Percentiles rank a stretch among this genome's conserved stretches.
Evolutionary conservation across 108 stramenopile species (phyloP).

Genomic region (Schizochytrium sp.): DNA sequence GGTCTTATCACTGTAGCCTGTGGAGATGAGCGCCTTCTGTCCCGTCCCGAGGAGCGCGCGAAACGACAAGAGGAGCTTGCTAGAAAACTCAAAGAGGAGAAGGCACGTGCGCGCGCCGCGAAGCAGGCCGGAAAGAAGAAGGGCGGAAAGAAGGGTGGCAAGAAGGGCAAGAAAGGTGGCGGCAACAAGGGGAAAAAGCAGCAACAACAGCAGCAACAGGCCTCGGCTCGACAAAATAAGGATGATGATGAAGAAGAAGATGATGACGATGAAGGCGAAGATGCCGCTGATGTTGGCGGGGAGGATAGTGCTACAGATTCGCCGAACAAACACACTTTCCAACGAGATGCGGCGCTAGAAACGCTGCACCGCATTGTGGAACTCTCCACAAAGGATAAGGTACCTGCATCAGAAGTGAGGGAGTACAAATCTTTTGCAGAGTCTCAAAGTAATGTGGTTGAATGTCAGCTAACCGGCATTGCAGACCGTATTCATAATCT

Average conservation of each 20-base stretch:
- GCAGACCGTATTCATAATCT: slow-evolving; percentile 43
- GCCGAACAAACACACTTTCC: not conserved
- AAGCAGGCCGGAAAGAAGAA: slow-evolving; percentile 34
- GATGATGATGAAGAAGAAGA: slow-evolving; percentile 27
- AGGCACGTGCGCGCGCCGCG: not conserved
- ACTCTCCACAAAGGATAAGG: not conserved
- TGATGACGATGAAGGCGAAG: slow-evolving; percentile 24
- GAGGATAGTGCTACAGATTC: not conserved
- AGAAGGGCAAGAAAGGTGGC: slow-evolving; percentile 28
- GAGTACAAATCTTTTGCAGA: slow-evolving; percentile 57
- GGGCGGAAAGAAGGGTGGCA: slow-evolving; percentile 24
- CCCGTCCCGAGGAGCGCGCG: not conserved
- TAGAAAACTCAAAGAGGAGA: not conserved
- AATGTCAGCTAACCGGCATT: slow-evolving; percentile 23
- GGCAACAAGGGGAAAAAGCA: slow-evolving; percentile 51
- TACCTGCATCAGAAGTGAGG: not conserved
- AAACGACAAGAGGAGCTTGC: not conserved
- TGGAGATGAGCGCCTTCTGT: slow-evolving; percentile 21
- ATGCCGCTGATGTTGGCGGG: not conserved
- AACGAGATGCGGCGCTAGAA: slow-evolving; percentile 41
- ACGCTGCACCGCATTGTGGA: slow-evolving; percentile 23
- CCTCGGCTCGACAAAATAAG: not conserved
- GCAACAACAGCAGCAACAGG: not conserved
- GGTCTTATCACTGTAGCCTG: slow-evolving; percentile 54
- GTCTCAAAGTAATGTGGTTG: slow-evolving; percentile 1